Percentiles rank a stretch among this genome's conserved stretches.
Conservation (phyloP, 352 stramenopile species). For the Globisporangium splendens region DNA sequence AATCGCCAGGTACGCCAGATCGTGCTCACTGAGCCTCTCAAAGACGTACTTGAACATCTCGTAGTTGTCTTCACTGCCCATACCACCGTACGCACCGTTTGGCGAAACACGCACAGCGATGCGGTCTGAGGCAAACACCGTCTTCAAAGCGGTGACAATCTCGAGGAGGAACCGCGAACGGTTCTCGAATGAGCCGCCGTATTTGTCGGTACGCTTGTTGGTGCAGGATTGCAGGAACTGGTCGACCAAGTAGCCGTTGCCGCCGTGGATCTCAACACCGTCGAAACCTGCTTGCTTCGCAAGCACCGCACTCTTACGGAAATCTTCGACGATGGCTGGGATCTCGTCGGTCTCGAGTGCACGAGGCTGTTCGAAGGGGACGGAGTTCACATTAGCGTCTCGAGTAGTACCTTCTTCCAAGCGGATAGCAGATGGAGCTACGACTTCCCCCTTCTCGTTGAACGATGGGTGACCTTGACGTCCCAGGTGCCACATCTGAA, state of each 20-base stretch:
- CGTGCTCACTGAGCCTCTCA: conserved; percentile 15
- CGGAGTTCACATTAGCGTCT: background rate
- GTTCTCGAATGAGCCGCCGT: conserved; percentile 73
- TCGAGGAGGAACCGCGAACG: conserved; percentile 48
- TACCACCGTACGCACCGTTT: conserved; percentile 15
- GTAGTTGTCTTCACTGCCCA: conserved; percentile 14
- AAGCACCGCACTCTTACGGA: background rate
- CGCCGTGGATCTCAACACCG: conserved; percentile 79
- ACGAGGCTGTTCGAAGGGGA: conserved; percentile 2
- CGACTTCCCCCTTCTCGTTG: conserved; percentile 2
- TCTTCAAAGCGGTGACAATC: conserved; percentile 34
- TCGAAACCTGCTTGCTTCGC: conserved; percentile 38
- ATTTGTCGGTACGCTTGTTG: conserved; percentile 70
- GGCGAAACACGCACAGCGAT: conserved; percentile 18
- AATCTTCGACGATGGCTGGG: background rate
- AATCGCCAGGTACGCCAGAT: conserved; percentile 21
- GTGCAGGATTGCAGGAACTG: conserved; percentile 59
- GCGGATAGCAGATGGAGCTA: conserved; percentile 27
- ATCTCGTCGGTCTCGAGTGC: background rate
- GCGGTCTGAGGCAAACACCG: conserved; percentile 7
- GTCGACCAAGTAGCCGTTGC: conserved; percentile 88
- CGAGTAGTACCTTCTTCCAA: conserved; percentile 4
- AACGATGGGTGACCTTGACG: conserved; percentile 34
- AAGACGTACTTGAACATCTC: conserved; percentile 17
- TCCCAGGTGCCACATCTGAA: conserved; percentile 70